Conservation (phyloP, 805 yeast species). For the Yarrowia bubula region DNA sequence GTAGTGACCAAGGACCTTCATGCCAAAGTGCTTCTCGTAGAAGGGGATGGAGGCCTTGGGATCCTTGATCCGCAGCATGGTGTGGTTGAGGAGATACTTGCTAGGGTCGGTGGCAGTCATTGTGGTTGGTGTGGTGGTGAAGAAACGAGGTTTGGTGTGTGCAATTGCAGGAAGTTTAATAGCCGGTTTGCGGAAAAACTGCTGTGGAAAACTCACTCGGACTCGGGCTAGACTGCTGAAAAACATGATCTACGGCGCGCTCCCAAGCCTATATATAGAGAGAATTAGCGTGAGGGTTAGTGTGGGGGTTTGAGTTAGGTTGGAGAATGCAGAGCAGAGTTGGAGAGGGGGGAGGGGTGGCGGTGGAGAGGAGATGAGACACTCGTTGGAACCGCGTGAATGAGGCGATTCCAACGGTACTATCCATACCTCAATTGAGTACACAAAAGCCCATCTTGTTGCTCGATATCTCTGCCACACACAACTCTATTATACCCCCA, state of each 20-base stretch:
- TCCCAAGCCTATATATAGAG: neutral
- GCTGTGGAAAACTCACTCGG: neutral
- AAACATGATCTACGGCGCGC: neutral
- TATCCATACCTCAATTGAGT: neutral
- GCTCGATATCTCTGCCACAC: too few species aligned
- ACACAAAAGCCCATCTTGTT: neutral
- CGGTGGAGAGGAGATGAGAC: neutral
- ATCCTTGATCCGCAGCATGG: slow-evolving; percentile 73
- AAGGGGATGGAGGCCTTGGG: slow-evolving; percentile 70
- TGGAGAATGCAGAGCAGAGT: too few species aligned
- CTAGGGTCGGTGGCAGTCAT: slow-evolving; percentile 18
- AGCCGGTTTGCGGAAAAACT: neutral
- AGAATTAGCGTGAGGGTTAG: neutral
- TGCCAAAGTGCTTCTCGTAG: slow-evolving; percentile 72
- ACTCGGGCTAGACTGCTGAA: neutral
- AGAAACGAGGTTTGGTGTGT: neutral
- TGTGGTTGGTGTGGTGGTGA: neutral
- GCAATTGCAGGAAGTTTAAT: neutral
- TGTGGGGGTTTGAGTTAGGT: neutral
- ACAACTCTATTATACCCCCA: neutral
- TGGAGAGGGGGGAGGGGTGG: neutral
- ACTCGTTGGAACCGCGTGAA: neutral
- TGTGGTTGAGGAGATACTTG: slow-evolving; percentile 37
- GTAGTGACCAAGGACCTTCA: slow-evolving; percentile 56
- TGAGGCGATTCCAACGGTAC: neutral